Base-by-base conservation (phyloP, 2,329 filamentous ascomycete species). In the Colletotrichum trifolii region DNA sequence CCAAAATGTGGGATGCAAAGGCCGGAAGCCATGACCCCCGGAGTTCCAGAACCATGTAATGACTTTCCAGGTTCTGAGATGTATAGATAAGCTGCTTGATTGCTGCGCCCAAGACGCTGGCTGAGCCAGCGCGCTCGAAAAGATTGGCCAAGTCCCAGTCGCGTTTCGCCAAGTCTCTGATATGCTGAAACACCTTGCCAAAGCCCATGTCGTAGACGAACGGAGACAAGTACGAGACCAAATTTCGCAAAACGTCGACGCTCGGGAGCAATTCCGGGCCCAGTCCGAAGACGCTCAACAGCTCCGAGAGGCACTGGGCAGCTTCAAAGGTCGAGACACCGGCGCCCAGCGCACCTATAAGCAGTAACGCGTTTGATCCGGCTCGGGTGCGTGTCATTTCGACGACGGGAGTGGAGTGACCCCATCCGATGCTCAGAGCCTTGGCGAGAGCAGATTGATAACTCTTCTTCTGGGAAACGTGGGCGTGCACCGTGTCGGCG, bases 201-300 rank as follows among this genome's bases (percentile, higher is more conserved):
- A 62, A 62, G 1, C 60, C 60, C 1, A 62, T 34, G 2, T 47
- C 40, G 1, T 58, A n/a, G 2, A 57, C 47, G 6, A 62, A 57
- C 0, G 60, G 53, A 0, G 10, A 12, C 2, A 57, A 4, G 1
- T 62, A 52, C 0, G 13, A 3, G 0, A 42, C 34, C 4, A 57
- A n/a, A 0, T n/a, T 40, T 2, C 50, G 57, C 5, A 62, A 12
- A 0, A 62, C 53, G 8, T 57, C 60, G 2, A 46, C 15, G 2
- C 4, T 52, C 0, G 60, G 60, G 2, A 15, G 8, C 11, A 8
- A 13, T 0, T 57, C 60, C 0, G 35, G 6, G 3, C 42, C 47
- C 0, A 52, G 17, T 4, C 46, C 53, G 4, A 13, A 36, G 0
- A 52, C 6, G 2, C 10, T 2, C 15, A 57, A 8, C 0, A 62